These are phyloP conservation scores for Salvia miltiorrhiza DNA, from an alignment of 257 asterid species.

Conservation along the genomic window DNA sequence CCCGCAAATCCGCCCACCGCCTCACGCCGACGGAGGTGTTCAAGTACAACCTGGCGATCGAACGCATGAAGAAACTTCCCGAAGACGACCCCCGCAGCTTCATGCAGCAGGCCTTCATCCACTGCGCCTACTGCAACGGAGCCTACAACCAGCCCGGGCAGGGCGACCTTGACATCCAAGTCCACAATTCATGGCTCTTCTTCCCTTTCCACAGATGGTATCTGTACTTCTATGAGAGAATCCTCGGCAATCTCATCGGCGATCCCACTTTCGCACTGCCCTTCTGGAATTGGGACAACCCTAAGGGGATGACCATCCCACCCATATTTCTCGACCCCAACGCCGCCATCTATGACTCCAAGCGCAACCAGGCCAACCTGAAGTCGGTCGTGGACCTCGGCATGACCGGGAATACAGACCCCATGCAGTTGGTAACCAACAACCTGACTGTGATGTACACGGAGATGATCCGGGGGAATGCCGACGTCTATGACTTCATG, in stretches of 20 bases:
- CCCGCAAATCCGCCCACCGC: not conserved
- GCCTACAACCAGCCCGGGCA: not conserved
- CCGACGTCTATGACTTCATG: slow-evolving; percentile 6
- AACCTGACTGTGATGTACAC: not conserved
- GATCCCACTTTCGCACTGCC: not conserved
- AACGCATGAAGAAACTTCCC: not conserved
- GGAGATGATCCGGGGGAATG: not conserved
- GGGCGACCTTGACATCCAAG: not conserved
- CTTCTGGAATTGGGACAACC: not conserved
- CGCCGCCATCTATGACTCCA: not conserved
- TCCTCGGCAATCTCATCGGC: not conserved
- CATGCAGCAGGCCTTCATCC: not conserved
- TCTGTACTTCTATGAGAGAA: not conserved
- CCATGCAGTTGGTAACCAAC: not conserved
- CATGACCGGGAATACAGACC: not conserved
- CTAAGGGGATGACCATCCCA: not conserved
- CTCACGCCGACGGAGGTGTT: not conserved
- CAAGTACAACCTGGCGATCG: not conserved
- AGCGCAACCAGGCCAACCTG: not conserved
- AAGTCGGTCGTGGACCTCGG: not conserved
- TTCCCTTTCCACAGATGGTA: not conserved
- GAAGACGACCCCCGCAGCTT: not conserved
- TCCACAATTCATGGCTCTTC: not conserved
- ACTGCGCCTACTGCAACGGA: not conserved
- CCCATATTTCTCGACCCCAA: not conserved